These are phyloP conservation scores for Fusarium luffae DNA, from an alignment of 2,329 filamentous ascomycete species.

Conservation along the genomic window DNA sequence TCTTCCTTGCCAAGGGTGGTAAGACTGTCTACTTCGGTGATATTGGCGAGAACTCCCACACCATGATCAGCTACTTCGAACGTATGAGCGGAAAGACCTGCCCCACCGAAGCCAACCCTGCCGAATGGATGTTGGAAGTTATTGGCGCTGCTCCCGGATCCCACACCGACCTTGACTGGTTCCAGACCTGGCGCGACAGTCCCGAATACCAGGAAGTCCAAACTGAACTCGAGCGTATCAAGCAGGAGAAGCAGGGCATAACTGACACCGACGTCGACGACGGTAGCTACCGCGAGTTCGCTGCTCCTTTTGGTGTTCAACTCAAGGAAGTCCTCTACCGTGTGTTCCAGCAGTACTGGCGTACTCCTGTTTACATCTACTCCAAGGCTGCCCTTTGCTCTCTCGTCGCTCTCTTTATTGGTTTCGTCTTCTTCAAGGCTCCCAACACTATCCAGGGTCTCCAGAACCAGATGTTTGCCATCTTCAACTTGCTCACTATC, in stretches of 20 bases:
- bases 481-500: constrained; percentile 85
- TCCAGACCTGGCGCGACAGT: constrained; percentile 69
- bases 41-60: constrained; percentile 76
- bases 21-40: constrained; percentile 85
- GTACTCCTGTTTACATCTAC: constrained; percentile 89
- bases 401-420: constrained; percentile 77
- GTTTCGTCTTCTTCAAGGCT: constrained; percentile 81
- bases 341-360: constrained; percentile 93
- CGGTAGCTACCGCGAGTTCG: constrained; percentile 77
- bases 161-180: constrained; percentile 73
- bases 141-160: constrained; percentile 73
- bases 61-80: constrained; percentile 80
- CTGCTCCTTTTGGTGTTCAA: constrained; percentile 77
- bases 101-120: constrained; percentile 77
- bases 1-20: constrained; percentile 81
- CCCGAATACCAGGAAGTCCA: constrained; percentile 67
- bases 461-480: constrained; percentile 87
- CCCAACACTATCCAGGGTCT: constrained; percentile 79
- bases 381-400: constrained; percentile 78
- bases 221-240: constrained; percentile 67
- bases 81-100: constrained; percentile 74
- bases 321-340: constrained; percentile 74
- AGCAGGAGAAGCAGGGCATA: constrained; percentile 57
- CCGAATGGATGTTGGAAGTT: constrained; percentile 80
- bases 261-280: constrained; percentile 51